Conservation (phyloP, 164 flowering plant genomes). For the Protea cynaroides region DNA sequence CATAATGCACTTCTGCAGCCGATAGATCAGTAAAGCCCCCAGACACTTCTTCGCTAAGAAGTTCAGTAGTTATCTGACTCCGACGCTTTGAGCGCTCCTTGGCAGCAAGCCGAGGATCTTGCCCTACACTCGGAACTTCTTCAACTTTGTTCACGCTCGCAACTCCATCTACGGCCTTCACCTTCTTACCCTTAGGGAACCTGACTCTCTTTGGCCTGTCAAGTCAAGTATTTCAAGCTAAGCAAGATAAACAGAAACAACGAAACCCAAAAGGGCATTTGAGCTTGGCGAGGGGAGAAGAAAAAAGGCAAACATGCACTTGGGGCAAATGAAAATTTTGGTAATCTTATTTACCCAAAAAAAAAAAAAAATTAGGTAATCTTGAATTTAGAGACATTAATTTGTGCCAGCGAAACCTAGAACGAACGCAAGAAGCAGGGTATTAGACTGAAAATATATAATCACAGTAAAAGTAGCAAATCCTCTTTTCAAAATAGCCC, state of each 20-base stretch:
- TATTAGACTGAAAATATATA: background rate
- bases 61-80: constrained; percentile 35
- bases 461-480: no score
- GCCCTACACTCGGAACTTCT: constrained; percentile 10
- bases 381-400: background rate
- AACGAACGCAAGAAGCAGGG: background rate
- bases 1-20: constrained; percentile 58
- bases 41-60: constrained; percentile 33
- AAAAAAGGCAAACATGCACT: no score
- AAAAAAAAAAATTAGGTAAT: background rate
- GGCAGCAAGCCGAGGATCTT: constrained; percentile 54
- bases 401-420: background rate
- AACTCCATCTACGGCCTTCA: constrained; percentile 38
- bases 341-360: no score
- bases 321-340: no score
- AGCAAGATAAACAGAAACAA: background rate
- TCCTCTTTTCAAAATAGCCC: background rate
- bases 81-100: constrained; percentile 66
- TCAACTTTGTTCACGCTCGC: constrained; percentile 12
- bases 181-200: constrained; percentile 89
- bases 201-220: constrained; percentile 59
- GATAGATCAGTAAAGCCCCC: constrained; percentile 29
- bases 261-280: no score
- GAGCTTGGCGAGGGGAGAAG: background rate
- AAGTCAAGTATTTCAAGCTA: constrained; percentile 1